Evolutionary conservation across 1,284 basidiomycete genomes (phyloP).

Genomic region (Moesziomyces globuligerus): DNA sequence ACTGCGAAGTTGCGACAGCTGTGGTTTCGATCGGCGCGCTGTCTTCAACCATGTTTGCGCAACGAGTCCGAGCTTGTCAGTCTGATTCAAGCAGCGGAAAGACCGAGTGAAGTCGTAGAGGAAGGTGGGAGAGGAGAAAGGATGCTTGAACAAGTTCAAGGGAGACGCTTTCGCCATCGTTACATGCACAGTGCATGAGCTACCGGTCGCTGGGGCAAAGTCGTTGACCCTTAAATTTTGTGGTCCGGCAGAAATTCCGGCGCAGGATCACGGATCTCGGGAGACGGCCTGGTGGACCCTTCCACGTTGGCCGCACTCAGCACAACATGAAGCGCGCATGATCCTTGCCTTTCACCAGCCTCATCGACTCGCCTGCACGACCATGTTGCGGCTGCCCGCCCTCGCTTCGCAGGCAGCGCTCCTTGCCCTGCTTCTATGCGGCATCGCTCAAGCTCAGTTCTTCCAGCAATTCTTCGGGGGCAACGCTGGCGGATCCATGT

Average conservation of each 20-base stretch:
- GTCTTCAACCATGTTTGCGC: too few relatives aligned
- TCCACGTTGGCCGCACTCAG: not conserved
- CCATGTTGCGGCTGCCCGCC: constrained; percentile 7
- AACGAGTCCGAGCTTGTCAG: too few relatives aligned
- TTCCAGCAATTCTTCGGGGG: constrained; percentile 58
- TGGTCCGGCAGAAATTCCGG: not conserved
- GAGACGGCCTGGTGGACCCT: not conserved
- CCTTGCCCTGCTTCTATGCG: constrained; percentile 17
- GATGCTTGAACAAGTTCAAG: too few relatives aligned
- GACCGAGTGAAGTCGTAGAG: too few relatives aligned
- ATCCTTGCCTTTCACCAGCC: not conserved
- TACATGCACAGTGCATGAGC: too few relatives aligned
- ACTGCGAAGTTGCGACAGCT: too few relatives aligned
- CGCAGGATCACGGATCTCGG: not conserved
- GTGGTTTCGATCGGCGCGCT: too few relatives aligned
- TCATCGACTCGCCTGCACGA: not conserved
- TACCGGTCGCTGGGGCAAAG: too few relatives aligned
- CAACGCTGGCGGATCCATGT: constrained; percentile 31
- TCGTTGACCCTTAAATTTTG: not conserved
- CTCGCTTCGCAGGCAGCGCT: constrained; percentile 1
- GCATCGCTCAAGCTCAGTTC: constrained; percentile 41
- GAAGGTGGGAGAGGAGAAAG: too few relatives aligned
- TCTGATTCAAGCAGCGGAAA: too few relatives aligned
- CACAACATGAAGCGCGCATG: not conserved
- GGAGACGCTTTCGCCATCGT: too few relatives aligned